Conservation (phyloP, 192 early-diverging fungal species). For the Allomyces macrogynus region DNA sequence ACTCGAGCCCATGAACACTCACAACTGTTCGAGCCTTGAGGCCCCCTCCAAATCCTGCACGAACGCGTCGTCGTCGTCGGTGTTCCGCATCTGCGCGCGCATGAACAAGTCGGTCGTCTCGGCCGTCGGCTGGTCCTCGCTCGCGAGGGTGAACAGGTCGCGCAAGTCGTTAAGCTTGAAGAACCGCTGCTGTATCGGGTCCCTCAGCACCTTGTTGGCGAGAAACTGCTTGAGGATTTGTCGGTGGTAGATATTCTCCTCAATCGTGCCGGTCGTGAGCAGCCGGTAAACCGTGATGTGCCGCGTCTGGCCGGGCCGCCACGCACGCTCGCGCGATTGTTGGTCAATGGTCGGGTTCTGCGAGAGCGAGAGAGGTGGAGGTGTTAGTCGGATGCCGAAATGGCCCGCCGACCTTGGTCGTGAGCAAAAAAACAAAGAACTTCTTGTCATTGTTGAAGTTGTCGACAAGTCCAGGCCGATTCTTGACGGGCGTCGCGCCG, state of each 20-base stretch:
- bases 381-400: too few relatives aligned
- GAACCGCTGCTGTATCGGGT: constrained; percentile 71
- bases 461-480: constrained; percentile 64
- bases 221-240: constrained; percentile 96
- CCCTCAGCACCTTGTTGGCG: constrained; percentile 85
- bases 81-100: constrained; percentile 4
- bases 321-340: too few relatives aligned
- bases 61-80: constrained; percentile 11
- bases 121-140: constrained; percentile 6
- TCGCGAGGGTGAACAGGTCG: constrained; percentile 65
- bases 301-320: constrained; percentile 69
- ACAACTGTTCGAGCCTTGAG: constrained; percentile 17
- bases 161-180: constrained; percentile 67
- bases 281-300: constrained; percentile 84
- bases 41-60: constrained; percentile 16
- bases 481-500: constrained; percentile 75
- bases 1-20: constrained; percentile 4
- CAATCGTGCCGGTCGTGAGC: constrained; percentile 86
- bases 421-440: constrained; percentile 78
- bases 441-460: constrained; percentile 46
- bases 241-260: constrained; percentile 94
- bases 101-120: constrained; percentile 7
- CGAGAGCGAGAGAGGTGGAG: too few relatives aligned
- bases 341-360: too few relatives aligned
- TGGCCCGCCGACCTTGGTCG: too few relatives aligned